Conservation (phyloP, 2,329 filamentous ascomycete genomes). For the Microsporum audouinii region DNA sequence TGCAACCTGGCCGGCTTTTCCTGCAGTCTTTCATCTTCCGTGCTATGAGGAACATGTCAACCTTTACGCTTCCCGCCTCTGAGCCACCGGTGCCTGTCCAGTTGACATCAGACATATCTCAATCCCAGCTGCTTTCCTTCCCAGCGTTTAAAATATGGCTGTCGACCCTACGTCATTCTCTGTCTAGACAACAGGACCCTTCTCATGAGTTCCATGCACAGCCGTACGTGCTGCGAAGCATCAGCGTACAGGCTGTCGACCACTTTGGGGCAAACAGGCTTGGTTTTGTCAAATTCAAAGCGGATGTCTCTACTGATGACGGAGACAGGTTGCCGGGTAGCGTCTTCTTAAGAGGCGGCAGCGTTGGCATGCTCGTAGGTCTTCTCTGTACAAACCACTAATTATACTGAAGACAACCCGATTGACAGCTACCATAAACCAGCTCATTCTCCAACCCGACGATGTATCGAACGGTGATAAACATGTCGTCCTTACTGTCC, state of each 20-base stretch:
- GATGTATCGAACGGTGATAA: constrained; percentile 31
- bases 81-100: constrained; percentile 28
- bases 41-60: constrained; percentile 26
- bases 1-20: not conserved
- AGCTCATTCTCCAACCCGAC: constrained; percentile 46
- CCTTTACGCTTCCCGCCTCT: constrained; percentile 30
- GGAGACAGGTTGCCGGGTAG: constrained; percentile 45
- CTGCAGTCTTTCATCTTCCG: not conserved
- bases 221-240: constrained; percentile 41
- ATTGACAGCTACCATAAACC: not conserved
- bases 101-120: constrained; percentile 33
- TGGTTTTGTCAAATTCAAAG: constrained; percentile 47
- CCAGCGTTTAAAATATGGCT: constrained; percentile 47
- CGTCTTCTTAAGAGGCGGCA: constrained; percentile 48
- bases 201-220: constrained; percentile 41
- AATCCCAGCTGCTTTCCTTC: constrained; percentile 39
- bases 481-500: constrained; percentile 44
- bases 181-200: constrained; percentile 36
- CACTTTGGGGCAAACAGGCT: constrained; percentile 40
- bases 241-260: constrained; percentile 45
- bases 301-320: constrained; percentile 41
- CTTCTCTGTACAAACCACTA: not conserved
- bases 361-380: constrained; percentile 45
- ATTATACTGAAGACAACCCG: too few species aligned
- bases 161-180: constrained; percentile 37